Evolutionary conservation across 805 yeast species (phyloP).

Genomic region (Wickerhamiella nectarea): DNA sequence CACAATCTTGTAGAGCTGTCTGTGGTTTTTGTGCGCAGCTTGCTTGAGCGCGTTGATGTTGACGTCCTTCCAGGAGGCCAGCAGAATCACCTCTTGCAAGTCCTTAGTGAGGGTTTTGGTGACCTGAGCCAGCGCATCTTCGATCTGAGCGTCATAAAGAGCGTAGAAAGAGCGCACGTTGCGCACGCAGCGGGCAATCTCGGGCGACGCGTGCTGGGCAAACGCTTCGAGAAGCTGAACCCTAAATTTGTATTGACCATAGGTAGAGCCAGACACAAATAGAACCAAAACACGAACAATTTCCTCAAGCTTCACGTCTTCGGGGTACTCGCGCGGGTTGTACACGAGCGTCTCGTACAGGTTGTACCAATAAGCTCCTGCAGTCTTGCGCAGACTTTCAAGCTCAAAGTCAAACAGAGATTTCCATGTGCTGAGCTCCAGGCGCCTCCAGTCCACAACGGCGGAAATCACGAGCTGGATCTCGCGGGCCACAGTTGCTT

Average conservation of each 20-base stretch:
- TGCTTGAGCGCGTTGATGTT: constrained; percentile 87
- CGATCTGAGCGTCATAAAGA: constrained; percentile 49
- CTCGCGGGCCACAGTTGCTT: constrained; percentile 47
- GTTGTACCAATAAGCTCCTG: constrained; percentile 86
- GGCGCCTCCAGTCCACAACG: constrained; percentile 80
- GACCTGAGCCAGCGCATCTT: constrained; percentile 27
- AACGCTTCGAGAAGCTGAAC: constrained; percentile 53
- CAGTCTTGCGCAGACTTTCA: constrained; percentile 32
- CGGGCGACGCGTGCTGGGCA: constrained; percentile 34
- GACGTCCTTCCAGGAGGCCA: constrained; percentile 96
- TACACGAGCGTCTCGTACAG: constrained; percentile 57
- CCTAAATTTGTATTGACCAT: constrained; percentile 58
- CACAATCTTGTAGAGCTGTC: constrained; percentile 65
- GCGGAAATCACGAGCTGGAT: constrained; percentile 47
- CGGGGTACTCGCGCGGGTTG: constrained; percentile 22
- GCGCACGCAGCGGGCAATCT: constrained; percentile 31
- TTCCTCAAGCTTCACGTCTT: constrained; percentile 26
- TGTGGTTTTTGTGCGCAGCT: constrained; percentile 83
- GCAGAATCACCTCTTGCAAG: constrained; percentile 64
- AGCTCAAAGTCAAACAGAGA: constrained; percentile 51
- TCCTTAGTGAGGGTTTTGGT: constrained; percentile 53
- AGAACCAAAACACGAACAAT: constrained; percentile 51
- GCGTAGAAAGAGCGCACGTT: constrained; percentile 51
- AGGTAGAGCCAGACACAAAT: constrained; percentile 60
- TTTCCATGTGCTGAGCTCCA: constrained; percentile 81